Conservation (phyloP, 2,329 filamentous ascomycete species). For the Chaetomium globosum region DNA sequence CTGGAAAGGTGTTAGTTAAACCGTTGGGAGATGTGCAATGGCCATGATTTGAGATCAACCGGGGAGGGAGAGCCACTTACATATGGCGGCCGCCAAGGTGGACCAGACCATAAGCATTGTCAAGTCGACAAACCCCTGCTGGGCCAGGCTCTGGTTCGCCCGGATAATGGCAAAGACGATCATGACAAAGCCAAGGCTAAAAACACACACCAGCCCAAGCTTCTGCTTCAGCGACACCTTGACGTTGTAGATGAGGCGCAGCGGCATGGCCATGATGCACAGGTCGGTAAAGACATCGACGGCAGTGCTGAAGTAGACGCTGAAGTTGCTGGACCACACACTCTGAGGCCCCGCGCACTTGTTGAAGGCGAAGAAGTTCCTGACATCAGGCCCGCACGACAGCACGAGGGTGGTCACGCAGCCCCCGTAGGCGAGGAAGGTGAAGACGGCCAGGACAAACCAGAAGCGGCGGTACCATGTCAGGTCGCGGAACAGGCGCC, state of each 20-base stretch:
- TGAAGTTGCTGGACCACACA: constrained; percentile 37
- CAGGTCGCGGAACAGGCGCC: constrained; percentile 38
- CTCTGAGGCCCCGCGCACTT: constrained; percentile 32
- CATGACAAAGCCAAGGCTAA: constrained; percentile 40
- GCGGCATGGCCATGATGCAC: constrained; percentile 39
- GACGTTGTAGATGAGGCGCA: constrained; percentile 40
- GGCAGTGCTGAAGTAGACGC: constrained; percentile 39
- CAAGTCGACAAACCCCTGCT: constrained; percentile 36
- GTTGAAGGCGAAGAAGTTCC: constrained; percentile 39
- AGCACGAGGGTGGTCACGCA: constrained; percentile 37
- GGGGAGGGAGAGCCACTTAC: constrained; percentile 25
- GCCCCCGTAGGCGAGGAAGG: constrained; percentile 37
- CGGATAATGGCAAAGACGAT: constrained; percentile 41
- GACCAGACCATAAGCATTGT: constrained; percentile 38
- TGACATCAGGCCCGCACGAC: constrained; percentile 37
- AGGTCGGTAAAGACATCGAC: constrained; percentile 40
- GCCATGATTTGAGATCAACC: background rate
- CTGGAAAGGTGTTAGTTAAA: constrained; percentile 19
- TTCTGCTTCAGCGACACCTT: constrained; percentile 39
- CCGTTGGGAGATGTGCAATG: background rate
- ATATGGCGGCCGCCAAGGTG: constrained; percentile 36
- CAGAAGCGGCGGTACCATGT: constrained; percentile 37
- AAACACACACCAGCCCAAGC: constrained; percentile 38
- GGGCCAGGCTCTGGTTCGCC: constrained; percentile 37
- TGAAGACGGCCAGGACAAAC: constrained; percentile 38